Base-by-base conservation (phyloP, 2,329 filamentous ascomycete species). In the Blumeriella jaapii region DNA sequence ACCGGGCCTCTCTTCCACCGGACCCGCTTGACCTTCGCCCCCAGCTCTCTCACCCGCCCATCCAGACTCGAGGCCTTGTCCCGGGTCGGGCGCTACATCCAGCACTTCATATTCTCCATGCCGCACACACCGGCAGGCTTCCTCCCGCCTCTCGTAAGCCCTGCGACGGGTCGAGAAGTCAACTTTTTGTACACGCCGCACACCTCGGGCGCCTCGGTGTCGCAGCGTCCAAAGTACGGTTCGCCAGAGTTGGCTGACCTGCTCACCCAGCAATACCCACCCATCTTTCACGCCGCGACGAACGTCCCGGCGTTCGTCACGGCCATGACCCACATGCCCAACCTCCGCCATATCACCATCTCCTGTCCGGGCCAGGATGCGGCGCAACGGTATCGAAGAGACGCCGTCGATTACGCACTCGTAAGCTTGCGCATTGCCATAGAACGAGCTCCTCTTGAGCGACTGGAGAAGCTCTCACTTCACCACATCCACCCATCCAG, bases 251-350 rank as follows among this genome's bases (percentile, higher is more conserved):
- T 91, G 51, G 85, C 78, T 42, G 80, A 89, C 53, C 69, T 93
- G 39, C 67, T 93, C 41, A 82, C 84, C 10, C 76, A 84, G 54
- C 85, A 93, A 60, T 93, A 93, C 52, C 83, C 84, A 34, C 83
- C 86, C 5, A 63, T 93, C 2, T 93, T 93, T 61, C 86, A 94
- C 54, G 82, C 85, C 5, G 82, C 86, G 6, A 89, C 83, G 41
- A 91, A 94, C 54, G 79, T 93, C 5, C 73, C 82, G 4, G 82
- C 82, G 24, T 93, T 94, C 61, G 77, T 89, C 49, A 69, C 75
- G 44, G 82, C 82, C 31, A 66, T 93, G 54, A 70, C 69, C 22
- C 64, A 76, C 43, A 58, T 93, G 51, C 62, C 72, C 39, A 80
- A 78, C 49, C 63, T 94, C 50, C 66, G 72, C 29, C 82, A 89